Evolutionary conservation across 371 early-diverging fungal genomes (phyloP).

Genomic region (Blakeslea trispora): DNA sequence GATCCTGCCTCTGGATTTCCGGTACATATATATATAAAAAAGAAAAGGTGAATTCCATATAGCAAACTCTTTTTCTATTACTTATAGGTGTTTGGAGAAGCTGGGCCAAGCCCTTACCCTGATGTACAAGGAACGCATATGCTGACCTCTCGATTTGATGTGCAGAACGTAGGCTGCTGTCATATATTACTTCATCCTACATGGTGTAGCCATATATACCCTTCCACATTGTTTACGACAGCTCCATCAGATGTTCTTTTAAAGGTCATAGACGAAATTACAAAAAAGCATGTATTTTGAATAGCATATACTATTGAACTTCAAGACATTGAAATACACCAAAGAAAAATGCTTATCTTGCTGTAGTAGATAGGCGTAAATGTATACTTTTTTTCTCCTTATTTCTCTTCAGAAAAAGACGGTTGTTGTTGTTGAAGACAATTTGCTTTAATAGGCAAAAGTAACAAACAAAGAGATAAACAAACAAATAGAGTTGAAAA

Average conservation of each 20-base stretch:
- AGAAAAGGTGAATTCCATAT: too few relatives aligned
- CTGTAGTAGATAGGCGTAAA: too few relatives aligned
- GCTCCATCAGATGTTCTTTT: constrained; percentile 70
- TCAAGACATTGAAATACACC: too few relatives aligned
- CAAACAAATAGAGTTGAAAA: too few relatives aligned
- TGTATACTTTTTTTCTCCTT: not conserved
- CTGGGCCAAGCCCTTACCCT: constrained; percentile 80
- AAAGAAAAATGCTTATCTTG: too few relatives aligned
- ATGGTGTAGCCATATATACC: constrained; percentile 89
- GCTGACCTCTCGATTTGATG: constrained; percentile 62
- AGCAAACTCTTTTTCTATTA: too few relatives aligned
- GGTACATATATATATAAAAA: too few relatives aligned
- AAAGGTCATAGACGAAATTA: constrained; percentile 36
- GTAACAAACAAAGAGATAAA: too few relatives aligned
- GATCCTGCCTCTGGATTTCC: constrained; percentile 95
- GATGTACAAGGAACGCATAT: constrained; percentile 81
- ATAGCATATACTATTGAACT: too few relatives aligned
- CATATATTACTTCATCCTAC: constrained; percentile 80
- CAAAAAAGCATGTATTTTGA: too few relatives aligned
- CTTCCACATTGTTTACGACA: constrained; percentile 83
- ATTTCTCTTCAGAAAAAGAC: not conserved
- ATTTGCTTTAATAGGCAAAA: too few relatives aligned
- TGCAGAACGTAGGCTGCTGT: constrained; percentile 82
- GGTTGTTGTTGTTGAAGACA: too few relatives aligned
- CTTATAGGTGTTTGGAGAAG: constrained; percentile 50